Base-by-base conservation (phyloP, 345 rosid species). In the Linum trigynum region DNA sequence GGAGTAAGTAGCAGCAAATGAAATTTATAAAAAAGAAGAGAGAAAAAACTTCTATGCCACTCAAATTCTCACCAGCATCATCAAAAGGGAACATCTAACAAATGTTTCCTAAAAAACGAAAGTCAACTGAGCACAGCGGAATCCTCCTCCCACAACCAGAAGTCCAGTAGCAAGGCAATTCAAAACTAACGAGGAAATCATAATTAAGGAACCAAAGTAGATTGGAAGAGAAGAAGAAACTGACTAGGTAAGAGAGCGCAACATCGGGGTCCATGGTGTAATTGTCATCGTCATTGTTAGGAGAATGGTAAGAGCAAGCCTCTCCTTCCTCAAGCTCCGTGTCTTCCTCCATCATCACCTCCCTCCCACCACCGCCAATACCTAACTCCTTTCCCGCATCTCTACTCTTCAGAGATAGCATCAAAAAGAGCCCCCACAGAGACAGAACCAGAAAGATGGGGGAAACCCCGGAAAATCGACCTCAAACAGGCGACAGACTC, bases 201-300 rank as follows among this genome's bases (percentile, higher is more conserved):
- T 5, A 36, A 17, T 55, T 57, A 3, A 15, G 61, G 5, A 59
- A 15, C 7, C 12, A 40, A 57, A 59, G 41, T 63, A 4, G 9
- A 57, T 40, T 45, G 55, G 3, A 36, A 38, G 42, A 10, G 4
- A 57, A 53, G 61, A 15, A 12, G 65, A 51, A 70, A 36, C 92
- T 80, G 81, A 91, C 97, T 67, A 91, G 77, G 83, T 91, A 91
- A 72, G 95, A 78, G 75, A 85, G 89, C 79, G 79, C 85, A 74
- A 67, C 68, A 78, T 85, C 96, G 39, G 86, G 92, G 89, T 86
- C 97, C 42, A 85, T 51, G 75, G 62, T 69, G 55, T 76, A 78
- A 75, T 65, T 75, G 67, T 72, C 77, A 69, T 82, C 83, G 63
- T 76, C 80, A 76, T 80, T 67, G 55, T 50, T 71, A 77, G 65